Evolutionary conservation across 2,329 filamentous ascomycete species (phyloP).

Genomic region (Aschersonia sp.): DNA sequence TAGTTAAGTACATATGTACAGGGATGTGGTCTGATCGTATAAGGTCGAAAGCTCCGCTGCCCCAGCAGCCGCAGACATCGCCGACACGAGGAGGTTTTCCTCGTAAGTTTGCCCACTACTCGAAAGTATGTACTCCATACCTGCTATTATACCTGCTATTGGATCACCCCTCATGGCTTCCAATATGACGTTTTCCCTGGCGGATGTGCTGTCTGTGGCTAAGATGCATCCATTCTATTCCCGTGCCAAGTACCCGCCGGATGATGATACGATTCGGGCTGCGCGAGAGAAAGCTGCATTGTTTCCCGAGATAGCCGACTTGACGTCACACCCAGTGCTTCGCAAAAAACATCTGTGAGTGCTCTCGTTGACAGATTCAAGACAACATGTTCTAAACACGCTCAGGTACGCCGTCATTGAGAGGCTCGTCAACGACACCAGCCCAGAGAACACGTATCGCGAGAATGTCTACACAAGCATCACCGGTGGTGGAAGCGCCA

Average conservation of each 20-base stretch:
- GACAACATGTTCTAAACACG: background rate
- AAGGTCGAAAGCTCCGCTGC: background rate
- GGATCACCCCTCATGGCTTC: slow-evolving; percentile 3
- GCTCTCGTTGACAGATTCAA: background rate
- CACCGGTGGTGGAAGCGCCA: slow-evolving; percentile 23
- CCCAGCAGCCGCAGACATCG: background rate
- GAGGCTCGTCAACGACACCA: slow-evolving; percentile 19
- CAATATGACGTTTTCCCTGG: slow-evolving; percentile 7
- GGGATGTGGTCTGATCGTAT: background rate
- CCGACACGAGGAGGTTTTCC: background rate
- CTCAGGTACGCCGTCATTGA: slow-evolving; percentile 18
- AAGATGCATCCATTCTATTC: slow-evolving; percentile 21
- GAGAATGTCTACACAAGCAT: slow-evolving; percentile 21
- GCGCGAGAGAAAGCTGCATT: slow-evolving; percentile 3
- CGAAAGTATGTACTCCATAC: background rate
- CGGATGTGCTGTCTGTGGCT: slow-evolving; percentile 18
- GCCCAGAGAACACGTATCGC: slow-evolving; percentile 20
- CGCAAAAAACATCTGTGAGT: slow-evolving; percentile 11
- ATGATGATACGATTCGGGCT: slow-evolving; percentile 1
- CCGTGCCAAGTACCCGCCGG: slow-evolving; percentile 15
- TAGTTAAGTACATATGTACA: background rate
- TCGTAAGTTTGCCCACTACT: background rate
- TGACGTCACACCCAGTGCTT: slow-evolving; percentile 8
- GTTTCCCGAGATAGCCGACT: background rate
- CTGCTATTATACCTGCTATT: background rate